These are phyloP conservation scores for Oenanthe sinensis DNA, from an alignment of 129 eudicot species.

Conservation along the genomic window DNA sequence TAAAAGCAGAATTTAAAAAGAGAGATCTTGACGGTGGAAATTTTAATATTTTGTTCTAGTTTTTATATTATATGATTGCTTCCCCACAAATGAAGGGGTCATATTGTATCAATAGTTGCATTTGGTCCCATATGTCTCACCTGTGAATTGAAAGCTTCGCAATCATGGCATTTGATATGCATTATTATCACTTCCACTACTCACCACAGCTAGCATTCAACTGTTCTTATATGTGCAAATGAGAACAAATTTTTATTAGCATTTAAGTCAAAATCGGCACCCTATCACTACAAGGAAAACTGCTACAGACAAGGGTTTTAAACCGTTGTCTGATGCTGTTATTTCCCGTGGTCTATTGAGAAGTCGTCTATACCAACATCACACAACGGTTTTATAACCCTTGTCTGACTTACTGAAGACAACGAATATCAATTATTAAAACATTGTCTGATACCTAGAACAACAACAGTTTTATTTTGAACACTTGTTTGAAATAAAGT, in stretches of 20 bases:
- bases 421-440: too few species aligned
- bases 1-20: background rate
- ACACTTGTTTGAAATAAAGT: too few species aligned
- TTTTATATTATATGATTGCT: slow-evolving; percentile 21
- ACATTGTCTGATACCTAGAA: too few species aligned
- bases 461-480: too few species aligned
- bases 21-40: slow-evolving; percentile 1
- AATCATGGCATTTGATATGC: slow-evolving; percentile 20
- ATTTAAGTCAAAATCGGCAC: slow-evolving; percentile 13
- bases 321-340: too few species aligned
- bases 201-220: slow-evolving; percentile 19
- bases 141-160: slow-evolving; percentile 15
- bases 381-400: too few species aligned
- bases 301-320: too few species aligned
- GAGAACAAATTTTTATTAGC: slow-evolving; percentile 7
- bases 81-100: slow-evolving; percentile 24
- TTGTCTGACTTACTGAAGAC: too few species aligned
- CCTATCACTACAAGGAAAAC: too few species aligned
- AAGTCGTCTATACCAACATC: too few species aligned
- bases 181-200: slow-evolving; percentile 8
- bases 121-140: slow-evolving; percentile 20
- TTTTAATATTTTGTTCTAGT: background rate
- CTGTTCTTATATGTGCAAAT: slow-evolving; percentile 5
- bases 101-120: slow-evolving; percentile 10
- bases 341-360: too few species aligned